These are phyloP conservation scores for Oryza meyeriana DNA, from an alignment of 176 grass and related monocot species.

Conservation along the genomic window DNA sequence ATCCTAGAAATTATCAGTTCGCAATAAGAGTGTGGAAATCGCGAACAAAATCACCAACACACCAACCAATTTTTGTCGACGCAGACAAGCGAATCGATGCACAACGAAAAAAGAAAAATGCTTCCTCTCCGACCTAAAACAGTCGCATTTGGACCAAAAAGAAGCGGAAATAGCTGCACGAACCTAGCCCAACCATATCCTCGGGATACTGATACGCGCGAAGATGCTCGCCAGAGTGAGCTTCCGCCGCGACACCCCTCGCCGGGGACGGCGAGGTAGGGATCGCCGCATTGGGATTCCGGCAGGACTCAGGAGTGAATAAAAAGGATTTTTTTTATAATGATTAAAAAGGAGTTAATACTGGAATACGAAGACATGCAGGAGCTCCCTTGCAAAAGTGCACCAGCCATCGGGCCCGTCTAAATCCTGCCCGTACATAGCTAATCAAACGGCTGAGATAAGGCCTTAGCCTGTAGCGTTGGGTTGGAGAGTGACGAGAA, in stretches of 20 bases:
- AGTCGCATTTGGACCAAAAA: not conserved
- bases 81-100: not conserved
- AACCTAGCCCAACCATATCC: constrained; percentile 12
- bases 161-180: not conserved
- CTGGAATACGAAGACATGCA: not conserved
- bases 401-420: not conserved
- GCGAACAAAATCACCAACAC: not conserved
- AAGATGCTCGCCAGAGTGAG: not conserved
- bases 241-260: not conserved
- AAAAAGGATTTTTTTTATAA: not conserved
- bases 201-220: not conserved
- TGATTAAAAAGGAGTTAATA: not conserved
- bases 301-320: not conserved
- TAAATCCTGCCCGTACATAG: not conserved
- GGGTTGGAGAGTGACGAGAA: not conserved
- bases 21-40: not conserved
- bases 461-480: not conserved
- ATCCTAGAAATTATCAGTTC: not conserved
- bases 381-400: not conserved
- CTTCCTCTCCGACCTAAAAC: not conserved
- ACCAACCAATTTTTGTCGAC: not conserved
- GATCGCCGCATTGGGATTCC: not conserved
- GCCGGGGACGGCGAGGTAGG: not conserved
- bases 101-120: not conserved
- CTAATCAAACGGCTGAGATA: not conserved